phyloP scores from a whole-genome alignment of 2,329 filamentous ascomycete genomes.

The Rhinocladiella similis region DNA sequence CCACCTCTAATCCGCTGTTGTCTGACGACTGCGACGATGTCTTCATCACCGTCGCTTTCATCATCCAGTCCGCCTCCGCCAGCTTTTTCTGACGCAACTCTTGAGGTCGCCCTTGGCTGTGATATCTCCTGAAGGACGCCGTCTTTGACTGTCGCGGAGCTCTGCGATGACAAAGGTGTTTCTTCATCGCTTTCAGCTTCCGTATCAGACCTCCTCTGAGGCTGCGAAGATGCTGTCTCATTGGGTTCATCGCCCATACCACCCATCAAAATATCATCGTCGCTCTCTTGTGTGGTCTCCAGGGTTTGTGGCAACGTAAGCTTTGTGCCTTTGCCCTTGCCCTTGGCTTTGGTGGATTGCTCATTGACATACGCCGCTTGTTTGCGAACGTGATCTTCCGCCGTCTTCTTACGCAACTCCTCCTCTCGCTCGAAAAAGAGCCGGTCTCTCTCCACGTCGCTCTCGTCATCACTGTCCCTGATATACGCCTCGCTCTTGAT shows the following conservation, averaged over 20 bases:
- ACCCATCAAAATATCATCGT: conserved; percentile 24
- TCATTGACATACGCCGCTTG: conserved; percentile 41
- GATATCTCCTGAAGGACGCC: conserved; percentile 11
- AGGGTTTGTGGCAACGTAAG: not conserved
- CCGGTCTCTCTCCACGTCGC: conserved; percentile 70
- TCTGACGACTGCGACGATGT: conserved; percentile 10
- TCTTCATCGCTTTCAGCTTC: conserved; percentile 31
- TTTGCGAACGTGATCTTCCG: conserved; percentile 48
- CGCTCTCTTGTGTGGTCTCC: conserved; percentile 17
- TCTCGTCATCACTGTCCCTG: conserved; percentile 82
- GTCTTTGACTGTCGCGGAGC: conserved; percentile 13
- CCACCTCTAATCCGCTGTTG: conserved; percentile 21
- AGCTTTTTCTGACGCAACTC: not conserved
- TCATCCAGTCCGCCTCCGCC: conserved; percentile 3
- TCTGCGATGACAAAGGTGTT: conserved; percentile 31
- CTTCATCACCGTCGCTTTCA: conserved; percentile 19
- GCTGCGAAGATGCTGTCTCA: conserved; percentile 20
- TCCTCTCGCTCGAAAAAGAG: conserved; percentile 80
- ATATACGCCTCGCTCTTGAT: conserved; percentile 86
- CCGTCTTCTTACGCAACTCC: conserved; percentile 59
- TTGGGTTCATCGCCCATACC: conserved; percentile 16
- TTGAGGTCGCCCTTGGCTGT: conserved; percentile 6
- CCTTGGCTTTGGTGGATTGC: conserved; percentile 2
- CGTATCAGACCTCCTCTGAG: conserved; percentile 8
- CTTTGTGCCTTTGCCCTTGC: conserved; percentile 12